Percentiles rank a stretch among this genome's conserved stretches.
Conservation (phyloP, 495 filamentous ascomycete genomes). For the Penicillium manginii region DNA sequence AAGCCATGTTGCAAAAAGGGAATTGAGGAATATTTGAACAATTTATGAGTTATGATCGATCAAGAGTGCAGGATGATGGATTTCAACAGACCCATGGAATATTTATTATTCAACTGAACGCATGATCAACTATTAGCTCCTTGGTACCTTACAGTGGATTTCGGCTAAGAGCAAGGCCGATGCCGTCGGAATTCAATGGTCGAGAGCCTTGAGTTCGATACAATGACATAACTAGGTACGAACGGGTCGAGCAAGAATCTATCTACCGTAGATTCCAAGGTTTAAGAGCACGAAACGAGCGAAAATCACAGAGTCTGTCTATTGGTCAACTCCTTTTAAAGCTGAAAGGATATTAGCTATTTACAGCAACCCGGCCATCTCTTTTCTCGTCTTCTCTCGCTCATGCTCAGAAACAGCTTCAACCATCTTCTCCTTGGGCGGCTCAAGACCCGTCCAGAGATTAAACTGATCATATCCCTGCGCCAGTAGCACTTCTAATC, state of each 20-base stretch:
- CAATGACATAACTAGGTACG: too few relatives aligned
- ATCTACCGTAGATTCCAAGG: too few relatives aligned
- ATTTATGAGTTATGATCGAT: too few relatives aligned
- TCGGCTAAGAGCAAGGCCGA: not conserved
- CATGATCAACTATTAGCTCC: not conserved
- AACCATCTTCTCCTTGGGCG: slow-evolving; percentile 14
- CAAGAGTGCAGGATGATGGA: too few relatives aligned
- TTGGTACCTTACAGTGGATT: not conserved
- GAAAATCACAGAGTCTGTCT: not conserved
- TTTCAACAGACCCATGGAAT: too few relatives aligned
- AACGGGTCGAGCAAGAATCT: not conserved
- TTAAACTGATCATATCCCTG: slow-evolving; percentile 75
- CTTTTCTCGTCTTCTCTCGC: slow-evolving; percentile 4
- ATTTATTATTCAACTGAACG: too few relatives aligned
- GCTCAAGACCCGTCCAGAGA: slow-evolving; percentile 62
- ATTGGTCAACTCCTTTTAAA: not conserved
- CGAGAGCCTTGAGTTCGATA: too few relatives aligned
- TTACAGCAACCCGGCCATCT: slow-evolving; percentile 9
- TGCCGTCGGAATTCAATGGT: not conserved
- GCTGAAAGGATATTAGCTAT: not conserved
- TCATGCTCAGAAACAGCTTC: slow-evolving; percentile 19
- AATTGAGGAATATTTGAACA: not conserved
- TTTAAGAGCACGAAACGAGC: not conserved
- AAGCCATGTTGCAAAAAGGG: not conserved
- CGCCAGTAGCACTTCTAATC: slow-evolving; percentile 69